A percentile compares a stretch with the other conserved stretches of the same genome.
Evolutionary conservation across 1,139 yeast genomes (phyloP).

Genomic region (Wickerhamomyces sp.): DNA sequence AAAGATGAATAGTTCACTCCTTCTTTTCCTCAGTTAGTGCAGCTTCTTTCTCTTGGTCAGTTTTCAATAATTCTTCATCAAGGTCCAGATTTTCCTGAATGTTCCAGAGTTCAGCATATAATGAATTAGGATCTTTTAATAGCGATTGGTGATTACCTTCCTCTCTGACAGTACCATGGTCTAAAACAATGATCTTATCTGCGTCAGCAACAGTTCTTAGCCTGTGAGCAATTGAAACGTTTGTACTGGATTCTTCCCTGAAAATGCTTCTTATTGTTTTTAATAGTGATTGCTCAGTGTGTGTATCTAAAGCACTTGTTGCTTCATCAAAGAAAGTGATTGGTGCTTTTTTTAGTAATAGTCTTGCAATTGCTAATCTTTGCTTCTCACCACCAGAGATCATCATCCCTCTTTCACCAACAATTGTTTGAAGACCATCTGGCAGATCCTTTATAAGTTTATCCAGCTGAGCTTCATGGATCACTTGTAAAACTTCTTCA

Average conservation of each 20-base stretch:
- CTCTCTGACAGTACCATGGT: constrained; percentile 75
- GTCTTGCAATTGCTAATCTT: constrained; percentile 87
- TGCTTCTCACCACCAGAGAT: constrained; percentile 98
- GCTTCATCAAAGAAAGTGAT: constrained; percentile 97
- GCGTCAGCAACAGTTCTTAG: constrained; percentile 91
- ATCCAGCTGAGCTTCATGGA: constrained; percentile 66
- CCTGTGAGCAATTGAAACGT: constrained; percentile 90
- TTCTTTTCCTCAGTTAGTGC: background rate
- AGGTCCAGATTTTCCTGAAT: constrained; percentile 80
- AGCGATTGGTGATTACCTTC: constrained; percentile 77
- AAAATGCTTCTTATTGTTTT: constrained; percentile 66
- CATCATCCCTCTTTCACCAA: constrained; percentile 99
- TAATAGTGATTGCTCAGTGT: constrained; percentile 83
- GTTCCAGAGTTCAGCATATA: constrained; percentile 81
- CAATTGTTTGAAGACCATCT: constrained; percentile 77
- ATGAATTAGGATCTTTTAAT: constrained; percentile 46
- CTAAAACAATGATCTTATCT: constrained; percentile 85
- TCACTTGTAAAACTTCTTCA: constrained; percentile 62
- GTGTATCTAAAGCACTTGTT: constrained; percentile 93
- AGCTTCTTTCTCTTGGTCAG: constrained; percentile 7
- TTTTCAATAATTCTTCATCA: constrained; percentile 28
- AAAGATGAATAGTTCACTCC: too few species aligned
- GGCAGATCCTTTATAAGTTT: constrained; percentile 67
- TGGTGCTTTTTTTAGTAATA: constrained; percentile 77
- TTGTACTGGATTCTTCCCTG: constrained; percentile 56